Base-by-base conservation (phyloP, 129 eudicot species). In the Flaveria trinervia region DNA sequence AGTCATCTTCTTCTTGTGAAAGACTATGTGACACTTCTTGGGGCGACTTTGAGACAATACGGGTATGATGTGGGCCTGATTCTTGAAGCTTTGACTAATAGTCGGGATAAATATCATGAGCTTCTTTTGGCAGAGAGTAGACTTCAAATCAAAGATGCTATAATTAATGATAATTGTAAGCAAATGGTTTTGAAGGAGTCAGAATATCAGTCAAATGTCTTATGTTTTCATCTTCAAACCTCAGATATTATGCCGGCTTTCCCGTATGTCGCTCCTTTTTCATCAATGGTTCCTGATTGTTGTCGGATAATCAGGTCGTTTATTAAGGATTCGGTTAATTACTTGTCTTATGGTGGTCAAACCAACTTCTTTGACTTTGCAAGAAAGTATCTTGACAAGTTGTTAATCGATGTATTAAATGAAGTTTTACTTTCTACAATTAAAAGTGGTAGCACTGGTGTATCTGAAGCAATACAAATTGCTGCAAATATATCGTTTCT, bases 231-330 rank as follows among this genome's bases (percentile, higher is more conserved):
- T 77, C 92, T 94, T 26, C 97, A 91, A 67, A 83, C 84, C 23
- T 82, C 96, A 2, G 98, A 94, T 69, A 89, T 94, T 78, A 86
- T 89, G 92, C 98, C 98, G 3, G 98, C 93, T 69, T 94, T 91
- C 82, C 98, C 98, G 12, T 94, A 84, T 83, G 84, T 89, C 67
- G 96, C 98, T 22, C 98, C 96, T 0, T 94, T 94, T 75, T 94
- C 97, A 36, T 84, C 89, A 16, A 91, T 91, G 97, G 97, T 94
- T 33, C 98, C 98, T 17, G 98, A 91, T 25, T 83, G 87, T 74
- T 94, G 98, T 78, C 97, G 93, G 12, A 82, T 89, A 55, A 84
- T 94, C 10, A 87, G 89, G 33, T 87, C 98, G 6, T 94, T 91
- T 45, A 83, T 91, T 26, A 89, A 94, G 75, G 97, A 91, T 75